Evolutionary conservation across 768 basidiomycete species (phyloP), one percentile per base, ranked within the genome.

Genomic region (Coprinellus micaceus): DNA sequence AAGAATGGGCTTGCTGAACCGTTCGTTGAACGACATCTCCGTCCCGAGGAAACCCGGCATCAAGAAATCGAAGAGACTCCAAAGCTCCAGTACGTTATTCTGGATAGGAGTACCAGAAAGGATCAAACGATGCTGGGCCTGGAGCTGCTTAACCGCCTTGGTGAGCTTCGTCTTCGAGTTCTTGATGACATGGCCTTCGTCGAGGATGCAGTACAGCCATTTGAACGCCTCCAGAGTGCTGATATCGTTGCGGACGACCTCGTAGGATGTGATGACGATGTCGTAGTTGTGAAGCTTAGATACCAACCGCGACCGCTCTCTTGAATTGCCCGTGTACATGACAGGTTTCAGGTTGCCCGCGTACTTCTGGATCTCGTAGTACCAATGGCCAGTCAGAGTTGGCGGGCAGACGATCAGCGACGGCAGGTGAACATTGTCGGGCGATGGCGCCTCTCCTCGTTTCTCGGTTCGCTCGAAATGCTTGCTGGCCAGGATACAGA

Each of bases 21-120:
- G 83, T 56, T 98, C 94, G 64, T 93, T 96, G 77, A 99, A 99
- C 2, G 87, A 88, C 13, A 86, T 70, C 69, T 98, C 97, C 12
- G 89, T 94, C n/a, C 97, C 97, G 51, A 99, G 76, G 75, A 99
- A 98, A 3, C 97, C 97, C 15, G 97, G 97, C 97, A 99, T 99
- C 61, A 99, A 75, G 74, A 98, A 99, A 72, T 99, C 97, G 70
- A 99, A 99, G 43, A 99, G 74, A 71, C 93, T 97, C 97, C 97
- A 99, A 2, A 99, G 75, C 68, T 99, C 97, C 48, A 99, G 77
- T 2, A 99, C 94, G 67, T 99, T 98, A 69, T 99, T 99, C 73
- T 99, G 97, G 56, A 99, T 98, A 0, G 97, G 97, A 5, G 97
- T 99, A 36, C 97, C 97, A 0, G 94, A 97, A 2, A 99, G 77